A percentile compares a stretch with the other conserved stretches of the same genome.
phyloP scores from a whole-genome alignment of 257 asterid species.

The Salvia miltiorrhiza region DNA sequence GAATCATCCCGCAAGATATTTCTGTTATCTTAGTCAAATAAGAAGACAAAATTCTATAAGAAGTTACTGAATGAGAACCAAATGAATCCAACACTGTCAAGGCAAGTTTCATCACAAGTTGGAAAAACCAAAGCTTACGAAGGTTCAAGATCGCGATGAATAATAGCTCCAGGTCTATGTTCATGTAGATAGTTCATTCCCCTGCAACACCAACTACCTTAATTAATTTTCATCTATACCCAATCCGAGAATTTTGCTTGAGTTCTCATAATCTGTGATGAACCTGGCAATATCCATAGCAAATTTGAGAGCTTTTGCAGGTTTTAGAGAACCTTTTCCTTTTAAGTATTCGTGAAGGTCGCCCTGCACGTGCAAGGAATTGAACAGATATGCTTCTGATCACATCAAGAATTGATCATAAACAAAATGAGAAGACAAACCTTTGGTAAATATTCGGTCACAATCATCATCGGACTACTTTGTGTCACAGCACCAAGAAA shows the following conservation, averaged over 20 bases:
- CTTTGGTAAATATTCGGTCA: slow-evolving; percentile 90
- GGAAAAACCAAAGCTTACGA: slow-evolving; percentile 54
- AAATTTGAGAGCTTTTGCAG: slow-evolving; percentile 75
- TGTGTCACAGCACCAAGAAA: slow-evolving; percentile 99
- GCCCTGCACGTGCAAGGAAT: slow-evolving; percentile 48
- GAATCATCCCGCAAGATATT: slow-evolving; percentile 91
- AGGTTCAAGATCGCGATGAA: slow-evolving; percentile 94
- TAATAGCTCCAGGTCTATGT: slow-evolving; percentile 76
- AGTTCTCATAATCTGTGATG: not conserved
- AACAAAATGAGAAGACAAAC: slow-evolving; percentile 25
- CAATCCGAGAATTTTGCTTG: too few relatives aligned
- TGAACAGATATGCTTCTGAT: slow-evolving; percentile 12
- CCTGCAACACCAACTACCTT: slow-evolving; percentile 44
- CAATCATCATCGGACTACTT: slow-evolving; percentile 96
- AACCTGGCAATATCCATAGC: slow-evolving; percentile 97
- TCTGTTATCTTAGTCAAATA: slow-evolving; percentile 49
- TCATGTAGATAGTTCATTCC: slow-evolving; percentile 95
- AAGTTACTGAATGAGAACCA: slow-evolving; percentile 15
- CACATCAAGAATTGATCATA: not conserved
- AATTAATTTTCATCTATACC: too few relatives aligned
- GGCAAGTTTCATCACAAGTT: slow-evolving; percentile 12
- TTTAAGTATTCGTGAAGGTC: slow-evolving; percentile 68
- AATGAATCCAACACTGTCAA: not conserved
- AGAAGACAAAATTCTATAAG: slow-evolving; percentile 10
- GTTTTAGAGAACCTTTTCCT: slow-evolving; percentile 67